Conservation (phyloP, 2,329 filamentous ascomycete species). For the Colletotrichum gigasporum region DNA sequence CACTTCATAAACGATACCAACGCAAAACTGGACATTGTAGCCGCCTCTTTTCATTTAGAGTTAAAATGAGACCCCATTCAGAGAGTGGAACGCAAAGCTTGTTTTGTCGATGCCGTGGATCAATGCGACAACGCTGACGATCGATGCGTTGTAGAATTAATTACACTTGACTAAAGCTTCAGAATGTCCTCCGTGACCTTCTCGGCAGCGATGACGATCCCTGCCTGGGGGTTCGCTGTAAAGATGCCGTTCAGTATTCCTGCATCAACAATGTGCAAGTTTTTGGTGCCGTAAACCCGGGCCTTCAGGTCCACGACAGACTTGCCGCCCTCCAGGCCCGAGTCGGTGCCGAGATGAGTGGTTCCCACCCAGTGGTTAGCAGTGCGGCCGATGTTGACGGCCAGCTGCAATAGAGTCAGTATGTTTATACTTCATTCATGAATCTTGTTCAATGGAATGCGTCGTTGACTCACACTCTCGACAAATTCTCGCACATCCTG, state of each 20-base stretch:
- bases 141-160: too few species aligned
- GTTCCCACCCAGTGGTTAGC: not conserved
- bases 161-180: too few species aligned
- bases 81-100: not conserved
- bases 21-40: not conserved
- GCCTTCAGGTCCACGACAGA: not conserved
- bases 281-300: slow-evolving; percentile 34
- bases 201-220: not conserved
- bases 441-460: too few species aligned
- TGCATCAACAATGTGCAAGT: slow-evolving; percentile 36
- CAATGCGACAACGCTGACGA: too few species aligned
- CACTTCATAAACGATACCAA: not conserved
- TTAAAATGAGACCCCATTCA: not conserved
- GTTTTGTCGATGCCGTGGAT: too few species aligned
- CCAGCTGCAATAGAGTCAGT: too few species aligned
- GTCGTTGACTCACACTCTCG: not conserved
- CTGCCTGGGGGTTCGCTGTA: not conserved
- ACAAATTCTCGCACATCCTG: not conserved
- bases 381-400: not conserved
- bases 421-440: too few species aligned
- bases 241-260: slow-evolving; percentile 27
- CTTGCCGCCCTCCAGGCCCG: not conserved
- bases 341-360: not conserved
- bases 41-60: not conserved
- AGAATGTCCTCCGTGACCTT: not conserved